These are phyloP conservation scores for Trypanosoma caninum DNA, from an alignment of 208 protist genomes.

Conservation along the genomic window DNA sequence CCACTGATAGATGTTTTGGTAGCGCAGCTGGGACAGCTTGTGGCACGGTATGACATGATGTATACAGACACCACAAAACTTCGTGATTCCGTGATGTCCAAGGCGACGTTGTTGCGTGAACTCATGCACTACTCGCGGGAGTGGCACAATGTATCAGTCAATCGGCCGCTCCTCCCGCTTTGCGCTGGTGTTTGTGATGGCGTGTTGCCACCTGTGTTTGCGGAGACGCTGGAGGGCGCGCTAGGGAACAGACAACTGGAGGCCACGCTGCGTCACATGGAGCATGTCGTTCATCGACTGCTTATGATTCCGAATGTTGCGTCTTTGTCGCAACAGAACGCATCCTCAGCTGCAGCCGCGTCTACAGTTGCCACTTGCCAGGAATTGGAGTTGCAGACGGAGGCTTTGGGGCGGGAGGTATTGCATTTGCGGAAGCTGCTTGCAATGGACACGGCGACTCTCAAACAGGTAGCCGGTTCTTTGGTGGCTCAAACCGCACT, in stretches of 20 bases:
- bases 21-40: not conserved
- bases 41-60: conserved; percentile 1
- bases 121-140: conserved; percentile 10
- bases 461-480: conserved; percentile 6
- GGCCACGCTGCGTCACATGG: conserved; percentile 10
- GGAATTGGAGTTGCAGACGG: conserved; percentile 32
- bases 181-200: not conserved
- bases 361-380: not conserved
- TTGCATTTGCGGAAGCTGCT: conserved; percentile 34
- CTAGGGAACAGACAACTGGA: conserved; percentile 13
- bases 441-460: conserved; percentile 6
- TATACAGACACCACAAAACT: not conserved
- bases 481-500: not conserved
- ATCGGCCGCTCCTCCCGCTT: not conserved
- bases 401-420: conserved; percentile 36
- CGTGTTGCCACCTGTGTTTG: not conserved
- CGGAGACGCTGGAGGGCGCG: not conserved
- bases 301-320: not conserved
- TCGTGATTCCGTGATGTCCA: not conserved
- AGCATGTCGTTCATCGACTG: conserved; percentile 6
- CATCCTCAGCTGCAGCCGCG: conserved; percentile 4
- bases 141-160: conserved; percentile 10
- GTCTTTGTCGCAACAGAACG: conserved; percentile 2
- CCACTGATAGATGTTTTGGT: conserved; percentile 10
- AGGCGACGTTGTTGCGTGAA: conserved; percentile 5